A percentile compares a stretch with the other conserved stretches of the same genome.
Evolutionary conservation across 2,329 filamentous ascomycete genomes (phyloP).

Genomic region (Fusarium acutatum): DNA sequence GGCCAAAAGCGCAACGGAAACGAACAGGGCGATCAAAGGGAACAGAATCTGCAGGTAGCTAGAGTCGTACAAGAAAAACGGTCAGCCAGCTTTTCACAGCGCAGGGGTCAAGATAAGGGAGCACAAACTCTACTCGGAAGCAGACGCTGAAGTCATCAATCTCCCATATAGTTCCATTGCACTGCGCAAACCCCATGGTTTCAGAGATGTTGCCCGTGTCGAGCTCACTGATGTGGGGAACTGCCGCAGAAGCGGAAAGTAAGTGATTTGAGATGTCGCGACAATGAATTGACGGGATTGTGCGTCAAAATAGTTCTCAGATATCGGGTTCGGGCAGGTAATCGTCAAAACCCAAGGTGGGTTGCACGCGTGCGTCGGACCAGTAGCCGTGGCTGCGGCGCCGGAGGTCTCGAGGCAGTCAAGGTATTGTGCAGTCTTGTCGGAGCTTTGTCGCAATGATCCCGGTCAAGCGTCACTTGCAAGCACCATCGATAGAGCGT

Average conservation of each 20-base stretch:
- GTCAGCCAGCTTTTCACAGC: conserved; percentile 12
- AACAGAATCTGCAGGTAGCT: conserved; percentile 72
- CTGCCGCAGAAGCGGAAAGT: conserved; percentile 11
- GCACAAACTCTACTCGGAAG: conserved; percentile 72
- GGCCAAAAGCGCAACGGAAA: conserved; percentile 75
- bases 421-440: conserved; percentile 1
- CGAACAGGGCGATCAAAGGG: conserved; percentile 73
- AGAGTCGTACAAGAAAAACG: conserved; percentile 7
- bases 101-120: neutral
- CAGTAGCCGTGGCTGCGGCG: conserved; percentile 29
- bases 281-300: conserved; percentile 6
- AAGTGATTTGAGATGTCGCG: conserved; percentile 9
- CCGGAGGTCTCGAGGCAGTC: conserved; percentile 8
- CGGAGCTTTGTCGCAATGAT: conserved; percentile 27
- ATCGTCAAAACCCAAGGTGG: conserved; percentile 17
- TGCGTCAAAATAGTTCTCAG: neutral
- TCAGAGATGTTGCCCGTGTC: conserved; percentile 14
- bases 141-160: conserved; percentile 71
- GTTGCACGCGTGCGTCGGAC: conserved; percentile 29
- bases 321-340: conserved; percentile 1
- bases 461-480: conserved; percentile 20
- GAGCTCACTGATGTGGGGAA: conserved; percentile 28
- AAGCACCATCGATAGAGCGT: conserved; percentile 20
- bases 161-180: conserved; percentile 67
- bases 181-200: conserved; percentile 62